Evolutionary conservation across 768 basidiomycete species (phyloP), one percentile per base, ranked within the genome.

Genomic region (Termitomyces sp.): DNA sequence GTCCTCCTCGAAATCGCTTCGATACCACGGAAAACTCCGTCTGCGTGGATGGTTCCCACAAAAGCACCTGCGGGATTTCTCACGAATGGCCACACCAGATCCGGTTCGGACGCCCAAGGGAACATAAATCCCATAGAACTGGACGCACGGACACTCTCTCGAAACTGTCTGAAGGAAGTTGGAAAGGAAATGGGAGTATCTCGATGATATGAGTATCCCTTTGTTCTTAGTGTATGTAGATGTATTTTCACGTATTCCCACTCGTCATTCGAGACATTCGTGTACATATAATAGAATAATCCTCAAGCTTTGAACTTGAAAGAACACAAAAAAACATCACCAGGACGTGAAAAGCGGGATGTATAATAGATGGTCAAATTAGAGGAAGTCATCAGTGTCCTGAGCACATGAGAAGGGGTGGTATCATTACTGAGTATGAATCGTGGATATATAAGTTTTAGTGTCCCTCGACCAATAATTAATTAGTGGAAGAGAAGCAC

Each of bases 1-100:
- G 73, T 90, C 2, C 70, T 97, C 4, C 89, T 89, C 63, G 87
- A 93, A 64, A 87, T 96, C 47, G 87, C 83, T 8, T 85, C 92
- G 2, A 82, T 88, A 55, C 84, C 89, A 0, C 77, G 86, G 30
- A 83, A 80, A 63, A 78, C 85, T 13, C 90, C 93, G 0, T 78
- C 81, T 2, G 80, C 84, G 12, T 93, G 89, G 88, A 72, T 90
- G 34, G 59, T 71, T 13, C 45, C 69, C 44, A 34, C 60, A 32
- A 64, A 60, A 48, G 53, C 52, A 53, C 37, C 52, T 39, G 39
- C 50, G 44, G 50, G 34, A 62, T 14, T 39, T 33, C 20, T 47
- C 13, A 42, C 24, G 16, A 59, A 58, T 46, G 56, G 56, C 18
- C 43, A 62, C 44, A 59, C 56, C 2, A 12, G 63, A 50, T 36